These are phyloP conservation scores for Aspergillus calidoustus DNA, from an alignment of 2,329 filamentous ascomycete species.

Conservation along the genomic window DNA sequence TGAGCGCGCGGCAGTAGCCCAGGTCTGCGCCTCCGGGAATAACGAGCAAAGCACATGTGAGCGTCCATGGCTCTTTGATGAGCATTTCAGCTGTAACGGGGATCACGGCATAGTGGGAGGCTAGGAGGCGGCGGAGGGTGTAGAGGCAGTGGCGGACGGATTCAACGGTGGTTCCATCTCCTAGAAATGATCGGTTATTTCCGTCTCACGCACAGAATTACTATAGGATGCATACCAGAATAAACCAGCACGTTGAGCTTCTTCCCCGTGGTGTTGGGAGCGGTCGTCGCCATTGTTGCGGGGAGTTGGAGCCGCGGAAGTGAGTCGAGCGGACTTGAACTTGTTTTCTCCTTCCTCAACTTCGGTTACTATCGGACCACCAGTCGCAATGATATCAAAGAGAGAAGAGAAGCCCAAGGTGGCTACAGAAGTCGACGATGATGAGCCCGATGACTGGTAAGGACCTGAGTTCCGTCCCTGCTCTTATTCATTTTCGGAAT, in stretches of 20 bases:
- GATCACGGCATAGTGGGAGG: constrained; percentile 90
- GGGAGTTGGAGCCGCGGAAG: constrained; percentile 15
- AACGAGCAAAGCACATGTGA: constrained; percentile 85
- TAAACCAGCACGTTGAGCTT: constrained; percentile 91
- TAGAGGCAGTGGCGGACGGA: constrained; percentile 89
- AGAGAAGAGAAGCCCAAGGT: constrained; percentile 53
- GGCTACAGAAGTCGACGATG: constrained; percentile 64
- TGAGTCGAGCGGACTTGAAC: constrained; percentile 3
- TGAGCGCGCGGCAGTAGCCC: constrained; percentile 84
- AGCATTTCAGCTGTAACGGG: constrained; percentile 78
- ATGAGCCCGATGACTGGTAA: constrained; percentile 96
- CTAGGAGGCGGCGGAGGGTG: constrained; percentile 81
- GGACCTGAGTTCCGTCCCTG: background rate
- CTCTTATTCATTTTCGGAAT: constrained; percentile 6
- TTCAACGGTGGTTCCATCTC: constrained; percentile 81
- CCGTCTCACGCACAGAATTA: constrained; percentile 28
- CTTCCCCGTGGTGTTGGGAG: constrained; percentile 61
- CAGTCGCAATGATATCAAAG: constrained; percentile 63
- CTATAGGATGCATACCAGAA: constrained; percentile 64
- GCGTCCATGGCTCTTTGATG: constrained; percentile 87
- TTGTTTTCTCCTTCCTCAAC: constrained; percentile 8
- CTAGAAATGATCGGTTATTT: constrained; percentile 51
- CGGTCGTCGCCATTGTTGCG: constrained; percentile 36
- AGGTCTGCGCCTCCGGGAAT: constrained; percentile 94
- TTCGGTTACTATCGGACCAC: constrained; percentile 4